A percentile compares a stretch with the other conserved stretches of the same genome.
These are phyloP conservation scores for Paxillus ammoniavirescens DNA, from an alignment of 768 basidiomycete genomes.

Conservation along the genomic window DNA sequence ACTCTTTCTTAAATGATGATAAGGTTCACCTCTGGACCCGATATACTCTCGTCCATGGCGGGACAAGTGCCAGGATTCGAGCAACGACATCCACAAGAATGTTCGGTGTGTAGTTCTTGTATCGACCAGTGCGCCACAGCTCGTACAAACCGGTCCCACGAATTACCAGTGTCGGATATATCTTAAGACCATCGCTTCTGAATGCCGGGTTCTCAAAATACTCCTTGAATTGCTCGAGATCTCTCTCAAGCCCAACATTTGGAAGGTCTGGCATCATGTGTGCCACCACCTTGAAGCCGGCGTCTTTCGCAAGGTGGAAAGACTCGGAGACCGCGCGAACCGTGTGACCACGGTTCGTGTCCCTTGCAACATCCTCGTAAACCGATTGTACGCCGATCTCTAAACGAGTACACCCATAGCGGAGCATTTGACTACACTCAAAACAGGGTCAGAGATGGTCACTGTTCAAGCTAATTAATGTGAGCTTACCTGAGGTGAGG, in stretches of 20 bases:
- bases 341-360: slow-evolving; percentile 98
- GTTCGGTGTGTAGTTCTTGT: slow-evolving; percentile 99
- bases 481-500: slow-evolving; percentile 81
- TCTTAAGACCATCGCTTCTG: slow-evolving; percentile 94
- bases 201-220: slow-evolving; percentile 99
- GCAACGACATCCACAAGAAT: slow-evolving; percentile 97
- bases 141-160: slow-evolving; percentile 96
- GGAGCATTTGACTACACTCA: slow-evolving; percentile 86
- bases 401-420: slow-evolving; percentile 96
- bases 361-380: slow-evolving; percentile 98
- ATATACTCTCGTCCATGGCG: slow-evolving; percentile 98
- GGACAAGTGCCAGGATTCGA: slow-evolving; percentile 91
- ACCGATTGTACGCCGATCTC: slow-evolving; percentile 99
- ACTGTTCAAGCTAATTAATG: neutral
- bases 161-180: slow-evolving; percentile 98
- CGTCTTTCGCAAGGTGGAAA: slow-evolving; percentile 97
- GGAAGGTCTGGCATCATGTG: slow-evolving; percentile 99
- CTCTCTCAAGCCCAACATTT: slow-evolving; percentile 95
- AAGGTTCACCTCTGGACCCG: slow-evolving; percentile 82
- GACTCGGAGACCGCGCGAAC: slow-evolving; percentile 96
- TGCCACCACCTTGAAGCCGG: slow-evolving; percentile 98
- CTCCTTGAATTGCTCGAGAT: slow-evolving; percentile 98
- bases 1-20: neutral
- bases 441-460: neutral
- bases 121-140: slow-evolving; percentile 93